Evolutionary conservation across 306 rosid genomes (phyloP).

Genomic region (Benincasa hispida): DNA sequence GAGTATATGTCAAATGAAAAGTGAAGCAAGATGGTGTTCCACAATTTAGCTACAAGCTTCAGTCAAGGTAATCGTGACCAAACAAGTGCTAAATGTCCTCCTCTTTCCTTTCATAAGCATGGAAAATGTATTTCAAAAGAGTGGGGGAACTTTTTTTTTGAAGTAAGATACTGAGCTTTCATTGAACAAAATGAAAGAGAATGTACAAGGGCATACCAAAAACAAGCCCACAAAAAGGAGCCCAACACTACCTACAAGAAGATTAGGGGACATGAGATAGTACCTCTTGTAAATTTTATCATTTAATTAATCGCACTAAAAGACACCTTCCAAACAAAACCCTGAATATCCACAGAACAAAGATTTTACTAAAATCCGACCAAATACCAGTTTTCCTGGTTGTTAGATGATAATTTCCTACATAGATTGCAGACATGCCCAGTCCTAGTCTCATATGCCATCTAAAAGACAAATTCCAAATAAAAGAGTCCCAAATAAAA

Average conservation of each 20-base stretch:
- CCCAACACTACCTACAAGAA: background rate
- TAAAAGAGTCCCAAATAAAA: background rate
- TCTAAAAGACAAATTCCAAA: background rate
- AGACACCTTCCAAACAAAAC: background rate
- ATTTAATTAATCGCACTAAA: background rate
- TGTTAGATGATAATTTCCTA: background rate
- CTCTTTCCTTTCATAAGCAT: background rate
- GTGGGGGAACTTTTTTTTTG: background rate
- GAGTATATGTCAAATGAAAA: background rate
- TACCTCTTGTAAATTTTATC: background rate
- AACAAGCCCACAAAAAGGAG: background rate
- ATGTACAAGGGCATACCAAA: background rate
- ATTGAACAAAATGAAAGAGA: background rate
- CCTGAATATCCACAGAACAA: background rate
- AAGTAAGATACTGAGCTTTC: no score
- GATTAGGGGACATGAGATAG: background rate
- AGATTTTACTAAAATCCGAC: background rate
- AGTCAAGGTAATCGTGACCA: background rate
- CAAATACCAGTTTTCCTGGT: background rate
- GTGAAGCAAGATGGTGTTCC: background rate
- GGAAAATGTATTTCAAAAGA: background rate
- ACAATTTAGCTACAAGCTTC: background rate
- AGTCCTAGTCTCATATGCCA: background rate
- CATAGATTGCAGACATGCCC: background rate
- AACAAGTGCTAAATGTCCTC: background rate